Evolutionary conservation across 768 basidiomycete species (phyloP), one percentile per base, ranked within the genome.

Genomic region (Hygrophoropsis aurantiaca): DNA sequence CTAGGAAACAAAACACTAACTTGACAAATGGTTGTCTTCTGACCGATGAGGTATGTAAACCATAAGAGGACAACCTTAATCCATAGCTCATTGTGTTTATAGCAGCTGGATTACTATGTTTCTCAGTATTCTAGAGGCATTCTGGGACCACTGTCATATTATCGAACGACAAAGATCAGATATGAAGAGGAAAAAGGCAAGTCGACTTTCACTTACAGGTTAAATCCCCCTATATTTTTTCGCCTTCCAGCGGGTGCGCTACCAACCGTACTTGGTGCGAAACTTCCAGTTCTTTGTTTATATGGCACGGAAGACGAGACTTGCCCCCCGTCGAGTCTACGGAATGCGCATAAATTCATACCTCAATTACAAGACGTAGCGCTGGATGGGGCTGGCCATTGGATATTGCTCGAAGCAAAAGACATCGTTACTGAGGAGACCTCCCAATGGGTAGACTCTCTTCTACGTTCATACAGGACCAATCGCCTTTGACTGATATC

Each of bases 121-220:
- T 59, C 71, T 4, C 65, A 75, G 46, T 73, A 80, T 16, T 52
- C 64, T 20, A 69, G 77, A 15, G 69, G 69, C 19, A 81, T 91
- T 80, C 70, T 73, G 16, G 87, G 85, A 2, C 85, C 88, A 3
- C 62, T 89, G n/a, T 86, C 85, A 47, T 91, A 87, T 59, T 90
- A 90, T 53, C 78, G 87, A 25, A 88, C 85, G 2, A 61, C 69
- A 11, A 72, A 73, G 49, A 49, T 71, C 49, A 77, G 85, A n/a
- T 78, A 77, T 58, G 79, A 87, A 15, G 89, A 91, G 62, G 85
- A 90, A 56, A 55, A 53, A 56, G 67, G 74, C 67, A 16, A n/a
- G 46, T 39, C 15, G 4, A 18, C 25, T 25, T 15, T 24, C 40
- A 32, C 2, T 19, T 19, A 4, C n/a, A 35, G 6, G 15, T 10